Evolutionary conservation across 1,139 yeast genomes (phyloP).

Genomic region (Sugiyamaella pinicola): DNA sequence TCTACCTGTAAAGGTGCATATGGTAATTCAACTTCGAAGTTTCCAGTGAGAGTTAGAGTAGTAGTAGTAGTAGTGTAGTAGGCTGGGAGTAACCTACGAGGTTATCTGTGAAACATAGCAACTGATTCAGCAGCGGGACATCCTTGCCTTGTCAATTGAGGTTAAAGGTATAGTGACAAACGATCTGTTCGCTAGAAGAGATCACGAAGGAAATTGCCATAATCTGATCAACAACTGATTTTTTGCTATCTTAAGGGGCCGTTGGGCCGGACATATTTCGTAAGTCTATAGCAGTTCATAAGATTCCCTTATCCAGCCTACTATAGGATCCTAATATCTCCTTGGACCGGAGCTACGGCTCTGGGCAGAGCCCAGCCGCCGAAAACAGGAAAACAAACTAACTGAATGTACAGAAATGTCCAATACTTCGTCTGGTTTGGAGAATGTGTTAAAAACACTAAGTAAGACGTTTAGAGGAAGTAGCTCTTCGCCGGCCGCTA

Average conservation of each 20-base stretch:
- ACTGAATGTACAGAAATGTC: conserved; percentile 16
- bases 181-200: not conserved
- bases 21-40: not conserved
- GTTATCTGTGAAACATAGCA: not conserved
- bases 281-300: too few species aligned
- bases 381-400: conserved; percentile 5
- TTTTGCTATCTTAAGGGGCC: conserved; percentile 9
- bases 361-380: too few species aligned
- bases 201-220: not conserved
- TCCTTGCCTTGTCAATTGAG: not conserved
- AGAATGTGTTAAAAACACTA: conserved; percentile 19
- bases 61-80: not conserved
- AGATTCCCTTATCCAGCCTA: too few species aligned
- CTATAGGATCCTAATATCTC: too few species aligned
- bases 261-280: conserved; percentile 9
- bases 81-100: not conserved
- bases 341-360: too few species aligned
- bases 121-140: not conserved
- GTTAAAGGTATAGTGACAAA: not conserved
- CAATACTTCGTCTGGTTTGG: conserved; percentile 20
- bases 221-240: not conserved
- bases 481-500: conserved; percentile 24
- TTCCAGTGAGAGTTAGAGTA: not conserved
- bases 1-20: not conserved
- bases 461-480: conserved; percentile 28